phyloP scores from a whole-genome alignment of 2,329 filamentous ascomycete genomes.

The Colletotrichum eremochloae region DNA sequence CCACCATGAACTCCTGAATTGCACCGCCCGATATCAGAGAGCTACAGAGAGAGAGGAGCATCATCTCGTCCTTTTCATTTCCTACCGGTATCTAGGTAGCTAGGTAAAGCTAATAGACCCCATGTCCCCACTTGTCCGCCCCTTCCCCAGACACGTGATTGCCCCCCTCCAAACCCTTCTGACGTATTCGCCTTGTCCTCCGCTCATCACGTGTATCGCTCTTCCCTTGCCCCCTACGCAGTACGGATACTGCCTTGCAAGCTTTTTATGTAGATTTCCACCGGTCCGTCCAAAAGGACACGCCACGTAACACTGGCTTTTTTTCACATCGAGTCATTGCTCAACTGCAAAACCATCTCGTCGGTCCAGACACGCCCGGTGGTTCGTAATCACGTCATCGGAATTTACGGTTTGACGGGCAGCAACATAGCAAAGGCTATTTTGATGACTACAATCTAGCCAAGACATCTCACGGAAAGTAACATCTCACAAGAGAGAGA shows the following conservation, averaged over 20 bases:
- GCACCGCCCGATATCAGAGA: background rate
- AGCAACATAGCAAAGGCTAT: background rate
- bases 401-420: background rate
- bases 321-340: background rate
- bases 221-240: too few species aligned
- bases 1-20: background rate
- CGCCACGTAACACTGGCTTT: background rate
- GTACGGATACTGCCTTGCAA: background rate
- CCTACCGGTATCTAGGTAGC: background rate
- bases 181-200: background rate
- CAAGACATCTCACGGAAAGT: background rate
- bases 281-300: background rate
- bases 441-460: background rate
- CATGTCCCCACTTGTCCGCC: background rate
- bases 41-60: background rate
- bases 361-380: background rate
- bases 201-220: background rate
- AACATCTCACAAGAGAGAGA: background rate
- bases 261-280: too few species aligned
- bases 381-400: background rate
- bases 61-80: too few species aligned
- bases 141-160: slow-evolving; percentile 6
- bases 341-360: background rate
- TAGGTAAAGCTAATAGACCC: background rate
- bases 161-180: background rate